A percentile compares a stretch with the other conserved stretches of the same genome.
Conservation (phyloP, 179 eudicot genomes). For the Amaranthus tricolor region DNA sequence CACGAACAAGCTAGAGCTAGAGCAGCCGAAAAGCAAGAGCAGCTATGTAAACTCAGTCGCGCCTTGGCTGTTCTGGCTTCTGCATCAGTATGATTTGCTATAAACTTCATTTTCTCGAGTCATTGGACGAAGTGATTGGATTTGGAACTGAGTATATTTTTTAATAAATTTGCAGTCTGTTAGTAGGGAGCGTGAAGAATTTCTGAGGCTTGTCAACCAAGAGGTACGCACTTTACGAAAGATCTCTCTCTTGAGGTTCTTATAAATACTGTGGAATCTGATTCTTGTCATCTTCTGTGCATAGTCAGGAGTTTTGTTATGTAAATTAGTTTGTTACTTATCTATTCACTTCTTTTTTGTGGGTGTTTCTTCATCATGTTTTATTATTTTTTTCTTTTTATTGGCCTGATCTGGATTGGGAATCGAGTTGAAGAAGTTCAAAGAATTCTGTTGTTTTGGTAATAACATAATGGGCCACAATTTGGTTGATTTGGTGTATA, state of each 20-base stretch:
- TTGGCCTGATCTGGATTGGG: not conserved
- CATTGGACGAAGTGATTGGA: not conserved
- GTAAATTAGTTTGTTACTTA: not conserved
- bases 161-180: constrained; percentile 65
- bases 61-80: constrained; percentile 94
- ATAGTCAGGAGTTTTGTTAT: not conserved
- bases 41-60: constrained; percentile 81
- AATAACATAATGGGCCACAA: not conserved
- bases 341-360: not conserved
- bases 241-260: not conserved
- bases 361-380: not conserved
- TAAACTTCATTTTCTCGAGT: not conserved
- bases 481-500: not conserved
- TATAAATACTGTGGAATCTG: not conserved
- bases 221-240: constrained; percentile 49
- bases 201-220: constrained; percentile 81
- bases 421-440: not conserved
- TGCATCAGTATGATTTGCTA: constrained; percentile 63
- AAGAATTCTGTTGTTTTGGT: not conserved
- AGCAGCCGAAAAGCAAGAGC: constrained; percentile 61
- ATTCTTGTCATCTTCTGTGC: not conserved
- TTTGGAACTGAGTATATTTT: not conserved
- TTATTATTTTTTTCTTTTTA: not conserved
- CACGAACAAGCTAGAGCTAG: constrained; percentile 60
- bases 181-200: constrained; percentile 90